Percentiles rank a stretch among this genome's conserved stretches.
Conservation (phyloP, 192 early-diverging fungal genomes). For the Lobosporangium transversale region DNA sequence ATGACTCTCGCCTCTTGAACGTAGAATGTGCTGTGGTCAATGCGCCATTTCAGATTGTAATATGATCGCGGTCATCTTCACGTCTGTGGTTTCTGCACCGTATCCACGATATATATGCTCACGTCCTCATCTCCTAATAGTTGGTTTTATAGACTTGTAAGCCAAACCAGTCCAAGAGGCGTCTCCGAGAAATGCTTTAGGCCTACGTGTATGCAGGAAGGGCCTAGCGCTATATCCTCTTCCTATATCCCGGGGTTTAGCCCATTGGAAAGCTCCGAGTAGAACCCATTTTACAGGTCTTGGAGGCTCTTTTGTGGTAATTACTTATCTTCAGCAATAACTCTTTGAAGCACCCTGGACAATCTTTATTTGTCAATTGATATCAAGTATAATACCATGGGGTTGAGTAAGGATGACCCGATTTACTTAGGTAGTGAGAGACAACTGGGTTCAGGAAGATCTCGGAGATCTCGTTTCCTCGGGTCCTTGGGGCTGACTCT, state of each 20-base stretch:
- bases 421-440: constrained; percentile 47
- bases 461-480: constrained; percentile 70
- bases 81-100: constrained; percentile 73
- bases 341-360: constrained; percentile 62
- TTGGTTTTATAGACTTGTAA: constrained; percentile 66
- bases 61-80: constrained; percentile 73
- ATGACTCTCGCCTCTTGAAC: constrained; percentile 64
- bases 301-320: constrained; percentile 80
- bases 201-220: constrained; percentile 67
- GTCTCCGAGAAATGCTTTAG: constrained; percentile 68
- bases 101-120: constrained; percentile 73
- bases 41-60: constrained; percentile 73
- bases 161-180: constrained; percentile 56
- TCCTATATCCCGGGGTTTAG: constrained; percentile 82
- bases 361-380: constrained; percentile 66
- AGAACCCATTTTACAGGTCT: constrained; percentile 78
- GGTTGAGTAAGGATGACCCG: constrained; percentile 56
- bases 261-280: constrained; percentile 77
- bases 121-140: constrained; percentile 67
- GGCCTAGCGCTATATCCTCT: constrained; percentile 85
- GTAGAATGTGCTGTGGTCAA: constrained; percentile 58
- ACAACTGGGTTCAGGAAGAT: constrained; percentile 57
- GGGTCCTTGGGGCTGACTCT: constrained; percentile 68
- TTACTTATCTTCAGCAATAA: constrained; percentile 70
- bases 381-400: constrained; percentile 25